Evolutionary conservation across 2,329 filamentous ascomycete genomes (phyloP), one percentile per base, ranked within the genome.

Genomic region (Endocalyx cinctus): DNA sequence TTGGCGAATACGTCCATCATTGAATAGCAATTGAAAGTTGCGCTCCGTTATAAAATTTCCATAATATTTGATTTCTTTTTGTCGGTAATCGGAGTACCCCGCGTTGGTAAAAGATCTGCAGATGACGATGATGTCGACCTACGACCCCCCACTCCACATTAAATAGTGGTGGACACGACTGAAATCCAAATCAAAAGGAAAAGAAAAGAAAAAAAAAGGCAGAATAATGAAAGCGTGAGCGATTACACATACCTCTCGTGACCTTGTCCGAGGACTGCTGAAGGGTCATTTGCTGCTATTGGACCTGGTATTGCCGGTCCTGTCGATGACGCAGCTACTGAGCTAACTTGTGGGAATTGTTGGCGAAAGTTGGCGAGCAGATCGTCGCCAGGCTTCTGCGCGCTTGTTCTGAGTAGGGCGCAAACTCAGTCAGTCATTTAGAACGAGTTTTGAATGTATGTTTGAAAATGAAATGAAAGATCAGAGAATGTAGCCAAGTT

Each of bases 301-400:
- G 52, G 59, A 44, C 64, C 52, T 52, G 64, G 52, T 47, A 58
- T 50, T 47, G 66, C 51, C 50, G 71, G 60, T 34, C 70, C 52
- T 37, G 64, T 56, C 33, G 71, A 58, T 47, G 63, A 51, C 29
- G 49, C 35, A 36, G 67, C 67, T 38, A 72, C 68, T 33, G 74
- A 66, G 36, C 73, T 67, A 41, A 94, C 69, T 50, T 89, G 79
- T 29, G 87, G 84, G 54, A 94, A 95, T 47, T 78, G 81, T 52
- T 86, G 78, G 59, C 85, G 85, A 66, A 95, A 95, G 59, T 79
- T 81, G 62, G 80, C 80, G 58, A 92, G 80, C 55, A 95, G 74
- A 52, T 89, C 86, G 56, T 89, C 84, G 59, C 79, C 81, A 35
- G 88, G 88, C 68, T 94, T 94, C 62, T 88, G 85, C 35, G 84